A percentile compares a stretch with the other conserved stretches of the same genome.
Evolutionary conservation across 495 filamentous ascomycete species (phyloP).

Genomic region (Opeltia flavorubescens): DNA sequence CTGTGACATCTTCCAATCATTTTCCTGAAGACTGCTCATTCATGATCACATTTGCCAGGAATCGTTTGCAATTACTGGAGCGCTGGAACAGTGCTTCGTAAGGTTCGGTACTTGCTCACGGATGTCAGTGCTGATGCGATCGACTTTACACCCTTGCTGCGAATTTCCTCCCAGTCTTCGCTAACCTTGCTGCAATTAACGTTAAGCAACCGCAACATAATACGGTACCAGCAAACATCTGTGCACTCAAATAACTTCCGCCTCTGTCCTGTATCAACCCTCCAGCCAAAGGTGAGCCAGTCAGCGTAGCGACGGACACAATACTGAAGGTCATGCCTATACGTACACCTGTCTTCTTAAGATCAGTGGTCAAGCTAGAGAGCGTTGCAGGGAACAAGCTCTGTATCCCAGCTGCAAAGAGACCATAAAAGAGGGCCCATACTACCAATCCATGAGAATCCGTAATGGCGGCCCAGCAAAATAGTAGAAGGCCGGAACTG

Average conservation of each 20-base stretch:
- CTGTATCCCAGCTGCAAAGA: conserved; percentile 46
- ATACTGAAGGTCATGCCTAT: conserved; percentile 64
- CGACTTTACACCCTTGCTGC: conserved; percentile 3
- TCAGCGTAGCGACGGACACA: conserved; percentile 48
- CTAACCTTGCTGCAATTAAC: conserved; percentile 32
- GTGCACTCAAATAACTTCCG: conserved; percentile 36
- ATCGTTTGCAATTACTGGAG: too few species aligned
- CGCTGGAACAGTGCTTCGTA: too few species aligned
- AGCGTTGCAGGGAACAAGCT: conserved; percentile 41
- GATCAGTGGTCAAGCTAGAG: conserved; percentile 41
- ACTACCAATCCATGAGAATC: conserved; percentile 34
- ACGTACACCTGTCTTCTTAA: conserved; percentile 46
- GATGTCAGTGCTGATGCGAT: too few species aligned
- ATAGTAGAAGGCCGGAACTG: conserved; percentile 29
- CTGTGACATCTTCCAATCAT: too few species aligned
- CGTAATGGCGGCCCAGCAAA: conserved; percentile 43
- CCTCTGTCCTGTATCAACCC: conserved; percentile 28
- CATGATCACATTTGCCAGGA: too few species aligned
- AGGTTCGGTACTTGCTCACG: too few species aligned
- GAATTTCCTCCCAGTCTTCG: conserved; percentile 22
- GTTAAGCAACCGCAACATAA: conserved; percentile 25
- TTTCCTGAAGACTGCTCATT: too few species aligned
- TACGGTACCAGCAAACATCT: conserved; percentile 35
- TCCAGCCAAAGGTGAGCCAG: conserved; percentile 56
- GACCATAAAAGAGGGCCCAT: conserved; percentile 43